Conservation (phyloP, 129 eudicot species). For the Gnaphalium uliginosum region DNA sequence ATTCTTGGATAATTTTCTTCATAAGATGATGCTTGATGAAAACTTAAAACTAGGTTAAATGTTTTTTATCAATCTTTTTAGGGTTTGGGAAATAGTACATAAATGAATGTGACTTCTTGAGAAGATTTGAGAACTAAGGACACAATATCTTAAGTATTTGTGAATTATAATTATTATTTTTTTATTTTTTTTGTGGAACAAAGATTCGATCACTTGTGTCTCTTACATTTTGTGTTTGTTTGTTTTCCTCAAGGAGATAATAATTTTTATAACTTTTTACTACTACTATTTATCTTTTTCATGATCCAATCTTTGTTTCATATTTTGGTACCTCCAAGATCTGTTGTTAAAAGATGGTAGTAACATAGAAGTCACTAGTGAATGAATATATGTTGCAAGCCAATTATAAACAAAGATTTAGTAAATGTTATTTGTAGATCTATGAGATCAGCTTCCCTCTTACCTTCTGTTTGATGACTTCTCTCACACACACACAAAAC, state of each 20-base stretch:
- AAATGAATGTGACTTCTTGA: constrained; percentile 24
- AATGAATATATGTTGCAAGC: constrained; percentile 42
- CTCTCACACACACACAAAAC: constrained; percentile 34
- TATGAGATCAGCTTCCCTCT: constrained; percentile 62
- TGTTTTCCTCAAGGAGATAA: constrained; percentile 31
- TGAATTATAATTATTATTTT: constrained; percentile 16
- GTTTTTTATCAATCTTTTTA: constrained; percentile 2
- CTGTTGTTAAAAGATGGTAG: constrained; percentile 43
- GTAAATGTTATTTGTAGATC: constrained; percentile 43
- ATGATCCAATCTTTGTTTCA: constrained; percentile 45
- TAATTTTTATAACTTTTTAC: constrained; percentile 8
- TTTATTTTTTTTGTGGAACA: constrained; percentile 22
- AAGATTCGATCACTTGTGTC: constrained; percentile 41
- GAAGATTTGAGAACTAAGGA: constrained; percentile 37
- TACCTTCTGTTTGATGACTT: constrained; percentile 34
- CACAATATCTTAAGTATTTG: constrained; percentile 29
- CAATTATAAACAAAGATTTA: constrained; percentile 47
- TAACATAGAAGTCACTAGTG: constrained; percentile 35
- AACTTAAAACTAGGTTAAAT: constrained; percentile 14
- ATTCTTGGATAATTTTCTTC: constrained; percentile 16
- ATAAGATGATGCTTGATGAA: constrained; percentile 6
- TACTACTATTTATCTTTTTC: constrained; percentile 25
- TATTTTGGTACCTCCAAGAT: constrained; percentile 43
- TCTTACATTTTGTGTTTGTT: constrained; percentile 30
- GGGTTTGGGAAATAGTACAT: constrained; percentile 25